Percentiles rank a stretch among this genome's conserved stretches.
These are phyloP conservation scores for Elsinoe batatas DNA, from an alignment of 2,329 filamentous ascomycete species.

Conservation along the genomic window DNA sequence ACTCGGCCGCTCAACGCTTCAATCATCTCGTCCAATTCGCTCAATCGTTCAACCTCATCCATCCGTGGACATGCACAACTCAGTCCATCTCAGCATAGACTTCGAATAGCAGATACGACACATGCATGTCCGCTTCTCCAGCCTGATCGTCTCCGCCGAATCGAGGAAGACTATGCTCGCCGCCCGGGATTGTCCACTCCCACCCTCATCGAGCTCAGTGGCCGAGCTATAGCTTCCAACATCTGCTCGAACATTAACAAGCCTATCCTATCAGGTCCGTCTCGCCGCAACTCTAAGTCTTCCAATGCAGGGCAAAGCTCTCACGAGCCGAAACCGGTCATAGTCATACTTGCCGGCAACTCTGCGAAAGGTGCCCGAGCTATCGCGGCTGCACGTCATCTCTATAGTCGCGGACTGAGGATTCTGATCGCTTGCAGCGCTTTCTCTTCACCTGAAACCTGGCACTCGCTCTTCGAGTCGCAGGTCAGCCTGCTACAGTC, in stretches of 20 bases:
- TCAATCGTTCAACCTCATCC: slow-evolving; percentile 19
- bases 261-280: slow-evolving; percentile 20
- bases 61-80: slow-evolving; percentile 3
- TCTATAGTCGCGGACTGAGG: slow-evolving; percentile 72
- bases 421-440: slow-evolving; percentile 77
- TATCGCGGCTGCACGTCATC: slow-evolving; percentile 74
- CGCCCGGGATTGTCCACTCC: slow-evolving; percentile 82
- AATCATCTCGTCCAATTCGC: slow-evolving; percentile 24
- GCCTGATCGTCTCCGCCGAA: slow-evolving; percentile 66
- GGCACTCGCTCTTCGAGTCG: slow-evolving; percentile 68
- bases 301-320: slow-evolving; percentile 37
- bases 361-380: slow-evolving; percentile 80
- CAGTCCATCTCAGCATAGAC: not conserved
- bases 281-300: slow-evolving; percentile 32
- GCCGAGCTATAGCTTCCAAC: slow-evolving; percentile 77
- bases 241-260: slow-evolving; percentile 41
- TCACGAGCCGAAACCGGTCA: slow-evolving; percentile 42
- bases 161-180: slow-evolving; percentile 82
- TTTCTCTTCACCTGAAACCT: slow-evolving; percentile 69
- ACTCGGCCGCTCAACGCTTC: slow-evolving; percentile 7
- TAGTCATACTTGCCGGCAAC: slow-evolving; percentile 86
- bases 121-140: slow-evolving; percentile 48
- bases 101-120: slow-evolving; percentile 29
- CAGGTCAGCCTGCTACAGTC: slow-evolving; percentile 75
- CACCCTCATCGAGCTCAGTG: slow-evolving; percentile 85